These are phyloP conservation scores for Lipomyces starkeyi DNA, from an alignment of 805 yeast genomes.

Conservation along the genomic window DNA sequence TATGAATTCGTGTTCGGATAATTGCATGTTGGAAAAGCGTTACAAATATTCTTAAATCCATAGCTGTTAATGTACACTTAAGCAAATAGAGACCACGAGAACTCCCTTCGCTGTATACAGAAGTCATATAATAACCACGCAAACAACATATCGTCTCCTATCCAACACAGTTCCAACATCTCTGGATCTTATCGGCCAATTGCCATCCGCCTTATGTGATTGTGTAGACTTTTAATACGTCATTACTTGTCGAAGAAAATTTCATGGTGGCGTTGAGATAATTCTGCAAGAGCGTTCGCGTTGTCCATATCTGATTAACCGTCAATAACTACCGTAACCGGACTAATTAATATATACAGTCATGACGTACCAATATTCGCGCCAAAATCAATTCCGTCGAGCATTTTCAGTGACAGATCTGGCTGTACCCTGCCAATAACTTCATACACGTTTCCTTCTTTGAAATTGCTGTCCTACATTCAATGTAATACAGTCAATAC, in stretches of 20 bases:
- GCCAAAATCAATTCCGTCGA: constrained; percentile 40
- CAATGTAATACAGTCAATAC: neutral
- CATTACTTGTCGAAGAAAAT: constrained; percentile 22
- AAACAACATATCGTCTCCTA: neutral
- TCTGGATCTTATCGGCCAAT: neutral
- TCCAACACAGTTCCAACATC: neutral
- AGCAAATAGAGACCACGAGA: neutral
- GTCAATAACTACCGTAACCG: neutral
- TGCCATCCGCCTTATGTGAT: neutral
- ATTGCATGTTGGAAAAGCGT: neutral
- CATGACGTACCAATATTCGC: constrained; percentile 24
- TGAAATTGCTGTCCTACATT: constrained; percentile 1
- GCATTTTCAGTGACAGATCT: constrained; percentile 42
- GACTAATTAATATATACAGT: neutral
- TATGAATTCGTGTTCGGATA: no score
- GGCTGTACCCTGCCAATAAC: constrained; percentile 46
- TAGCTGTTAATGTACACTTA: neutral
- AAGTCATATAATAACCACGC: neutral
- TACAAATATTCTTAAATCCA: neutral
- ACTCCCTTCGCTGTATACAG: neutral
- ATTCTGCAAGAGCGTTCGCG: constrained; percentile 31
- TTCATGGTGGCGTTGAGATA: constrained; percentile 21
- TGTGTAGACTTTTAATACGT: neutral
- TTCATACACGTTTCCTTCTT: constrained; percentile 46
- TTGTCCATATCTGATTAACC: constrained; percentile 25